Conservation (phyloP, 768 basidiomycete genomes). For the Neoboletus brunneissimus region DNA sequence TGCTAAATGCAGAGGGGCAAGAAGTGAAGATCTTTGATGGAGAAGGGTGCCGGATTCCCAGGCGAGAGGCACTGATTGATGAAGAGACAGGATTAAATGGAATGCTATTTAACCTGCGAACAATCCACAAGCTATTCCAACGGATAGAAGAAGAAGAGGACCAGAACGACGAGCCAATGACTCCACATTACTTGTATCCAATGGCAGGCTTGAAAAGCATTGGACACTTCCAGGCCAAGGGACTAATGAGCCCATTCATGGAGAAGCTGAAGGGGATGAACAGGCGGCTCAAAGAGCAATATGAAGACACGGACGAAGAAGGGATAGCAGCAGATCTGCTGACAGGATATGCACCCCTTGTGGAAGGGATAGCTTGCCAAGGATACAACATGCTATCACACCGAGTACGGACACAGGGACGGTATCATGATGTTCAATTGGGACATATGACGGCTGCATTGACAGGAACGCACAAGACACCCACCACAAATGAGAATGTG, state of each 20-base stretch:
- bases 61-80: no score
- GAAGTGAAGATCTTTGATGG: no score
- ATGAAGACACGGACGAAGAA: neutral
- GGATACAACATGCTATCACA: neutral
- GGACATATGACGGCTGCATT: neutral
- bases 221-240: neutral
- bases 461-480: no score
- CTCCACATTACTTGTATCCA: neutral
- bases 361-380: no score
- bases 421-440: neutral
- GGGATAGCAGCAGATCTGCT: neutral
- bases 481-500: no score
- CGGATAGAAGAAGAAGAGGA: fast-evolving
- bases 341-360: neutral
- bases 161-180: neutral
- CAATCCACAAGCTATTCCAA: neutral
- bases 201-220: neutral
- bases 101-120: neutral
- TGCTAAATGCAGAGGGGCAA: neutral
- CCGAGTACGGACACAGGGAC: neutral
- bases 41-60: no score
- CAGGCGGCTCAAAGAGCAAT: fast-evolving
- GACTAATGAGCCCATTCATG: neutral
- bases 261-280: neutral
- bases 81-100: neutral